Base-by-base conservation (phyloP, 140 eudicot species). In the Ambrosia hybrid region DNA sequence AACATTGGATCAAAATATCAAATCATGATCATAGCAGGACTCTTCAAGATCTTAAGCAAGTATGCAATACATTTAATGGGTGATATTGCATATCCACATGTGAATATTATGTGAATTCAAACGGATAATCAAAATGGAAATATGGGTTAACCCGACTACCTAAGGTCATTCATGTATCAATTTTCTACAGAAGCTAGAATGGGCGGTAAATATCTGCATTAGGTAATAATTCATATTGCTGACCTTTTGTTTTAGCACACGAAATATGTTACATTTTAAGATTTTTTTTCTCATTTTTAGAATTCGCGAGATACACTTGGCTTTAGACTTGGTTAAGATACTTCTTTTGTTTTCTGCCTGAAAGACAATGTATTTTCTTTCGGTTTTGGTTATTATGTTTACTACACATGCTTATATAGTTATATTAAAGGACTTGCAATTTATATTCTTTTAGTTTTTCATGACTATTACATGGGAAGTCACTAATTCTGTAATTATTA, bases 21-120 rank as follows among this genome's bases (percentile, higher is more conserved):
- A 36, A 61, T 70, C 51, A 63, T 71, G 67, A 64, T 72, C 46
- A 65, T 17, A 14, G 16, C 60, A 53, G 43, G 73, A 41, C 66
- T 45, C 41, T 78, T 77, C n/a, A 57, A 62, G 72, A 70, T 71
- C 67, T 71, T 52, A 51, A 55, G 21, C 52, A 64, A 73, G 77
- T 71, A 33, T 68, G 41, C 1, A 0, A 15, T 45, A 61, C 52
- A 11, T 62, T 13, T 41, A 1, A 1, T 3, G 26, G 21, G 48
- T 12, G 45, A 11, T 21, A 37, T 37, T 37, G 33, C 15, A 49
- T 9, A 38, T 62, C 11, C 5, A 13, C 48, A 1, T 62, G 48
- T 12, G 12, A 34, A 37, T 36, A 1, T 62, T 34, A 36, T 12
- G 48, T 16, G 34, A 11, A 12, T 34, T 9, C 1, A 33, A 60